Base-by-base conservation (phyloP, 345 rosid species). In the Gossypium turneri region DNA sequence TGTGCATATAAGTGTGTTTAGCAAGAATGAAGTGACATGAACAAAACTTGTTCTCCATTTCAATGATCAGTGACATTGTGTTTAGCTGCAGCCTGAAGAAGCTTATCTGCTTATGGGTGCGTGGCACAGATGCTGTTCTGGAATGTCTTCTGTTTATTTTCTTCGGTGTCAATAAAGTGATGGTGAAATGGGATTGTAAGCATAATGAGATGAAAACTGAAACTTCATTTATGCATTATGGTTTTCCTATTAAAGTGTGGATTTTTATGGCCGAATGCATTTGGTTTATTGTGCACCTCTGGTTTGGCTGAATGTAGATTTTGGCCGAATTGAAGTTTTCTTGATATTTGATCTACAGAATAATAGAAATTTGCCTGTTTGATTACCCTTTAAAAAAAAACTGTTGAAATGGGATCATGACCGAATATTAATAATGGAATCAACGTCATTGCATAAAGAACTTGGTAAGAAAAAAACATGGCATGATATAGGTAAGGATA, bases 161-260 rank as follows among this genome's bases (percentile, higher is more conserved):
- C 56, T 47, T 22, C 16, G 19, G 73, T 27, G 27, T 27, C 56
- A 69, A 69, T 69, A 69, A 69, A 69, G 45, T 17, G 44, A 50
- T 69, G 17, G 59, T 69, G 45, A 69, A 27, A 69, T 15, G 22
- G 59, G 59, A 51, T 29, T 27, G 45, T 27, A 27, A 51, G 58
- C 59, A 69, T 4, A 16, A 69, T 51, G 59, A 27, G 25, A 51
- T 51, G 59, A 69, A 69, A 69, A 27, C 19, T 25, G 72, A 27
- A 38, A 51, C 60, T 52, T 25, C 10, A 27, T 10, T 27, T 25
- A 7, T 16, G 27, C 53, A 17, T 69, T 9, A 15, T 68, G 43
- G 2, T 68, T 15, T 68, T 68, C 20, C 20, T 66, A 5, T 66
- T 20, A 11, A 66, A 20, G 53, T 22, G 25, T 67, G 55, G 55